Conservation (phyloP, 1,284 basidiomycete genomes). For the Leccinum subrobustum region DNA sequence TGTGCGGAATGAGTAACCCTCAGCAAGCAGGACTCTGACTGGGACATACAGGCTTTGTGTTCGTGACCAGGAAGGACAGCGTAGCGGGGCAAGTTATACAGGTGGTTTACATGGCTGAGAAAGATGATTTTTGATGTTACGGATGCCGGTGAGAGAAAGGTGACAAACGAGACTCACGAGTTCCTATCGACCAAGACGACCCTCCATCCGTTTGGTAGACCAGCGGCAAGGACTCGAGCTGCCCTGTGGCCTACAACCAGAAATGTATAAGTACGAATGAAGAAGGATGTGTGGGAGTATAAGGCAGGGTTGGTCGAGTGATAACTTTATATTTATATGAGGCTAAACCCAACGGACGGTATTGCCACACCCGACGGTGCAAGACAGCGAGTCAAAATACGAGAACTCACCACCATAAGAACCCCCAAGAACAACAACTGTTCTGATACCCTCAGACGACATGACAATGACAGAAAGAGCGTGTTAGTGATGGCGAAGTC, state of each 20-base stretch:
- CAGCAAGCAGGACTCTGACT: background rate
- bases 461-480: conserved; percentile 10
- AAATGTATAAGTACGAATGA: background rate
- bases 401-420: conserved; percentile 54
- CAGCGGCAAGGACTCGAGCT: conserved; percentile 53
- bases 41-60: conserved; percentile 65
- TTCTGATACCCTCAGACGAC: conserved; percentile 23
- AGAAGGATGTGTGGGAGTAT: conserved; percentile 5
- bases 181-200: conserved; percentile 75
- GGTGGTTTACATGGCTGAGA: conserved; percentile 48
- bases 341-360: background rate
- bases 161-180: conserved; percentile 39
- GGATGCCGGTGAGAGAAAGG: background rate
- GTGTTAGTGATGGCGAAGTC: background rate
- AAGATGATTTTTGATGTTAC: background rate
- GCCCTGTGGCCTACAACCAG: conserved; percentile 42
- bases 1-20: conserved; percentile 18
- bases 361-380: background rate
- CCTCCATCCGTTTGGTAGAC: conserved; percentile 59
- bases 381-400: background rate
- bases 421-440: conserved; percentile 59
- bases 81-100: conserved; percentile 64
- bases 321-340: background rate
- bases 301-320: background rate
- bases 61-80: conserved; percentile 66